Evolutionary conservation across 2,329 filamentous ascomycete genomes (phyloP), one percentile per base, ranked within the genome.

Genomic region (Beauveria sp.): DNA sequence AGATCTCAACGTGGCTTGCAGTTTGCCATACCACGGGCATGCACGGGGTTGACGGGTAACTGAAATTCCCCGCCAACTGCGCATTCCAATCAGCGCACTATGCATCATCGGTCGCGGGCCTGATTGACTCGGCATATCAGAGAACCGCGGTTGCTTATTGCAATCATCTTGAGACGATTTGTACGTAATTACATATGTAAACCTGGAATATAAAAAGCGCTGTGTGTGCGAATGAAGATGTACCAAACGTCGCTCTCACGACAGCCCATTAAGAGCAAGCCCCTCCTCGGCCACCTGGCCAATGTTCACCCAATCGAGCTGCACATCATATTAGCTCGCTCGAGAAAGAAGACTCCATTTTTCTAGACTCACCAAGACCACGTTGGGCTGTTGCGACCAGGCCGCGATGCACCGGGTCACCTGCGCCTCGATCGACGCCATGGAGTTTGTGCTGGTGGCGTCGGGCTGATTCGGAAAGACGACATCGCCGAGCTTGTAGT

Each of bases 291-390:
- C 73, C 12, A 72, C 73, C 12, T 79, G 70, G 16, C 78, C 78
- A 38, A 75, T 53, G 46, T 74, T 70, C 40, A 79, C 72, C 64
- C 73, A 80, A 62, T 80, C 78, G 62, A 80, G 68, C 78, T 79
- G 58, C n/a, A 31, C 18, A 14, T 9, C n/a, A 18, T 20, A 18
- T 59, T 51, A 59, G 34, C 24, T 16, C 12, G 1, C 31, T 12
- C 14, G 14, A 12, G n/a, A 1, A 9, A 3, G 6, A 50, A 42
- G 18, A 14, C 18, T 3, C 8, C 12, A 7, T 24, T 14, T 31
- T 16, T 51, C 5, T 51, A 10, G 26, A 68, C 74, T 70, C 64
- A 77, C 76, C 60, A 78, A 61, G 22, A 78, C 66, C 4, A 73
- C 70, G 50, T 69, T 73, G 2, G 71, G 70, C 60, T 66, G 65